A percentile compares a stretch with the other conserved stretches of the same genome.
Evolutionary conservation across 768 basidiomycete genomes (phyloP).

Genomic region (Auricularia cornea): DNA sequence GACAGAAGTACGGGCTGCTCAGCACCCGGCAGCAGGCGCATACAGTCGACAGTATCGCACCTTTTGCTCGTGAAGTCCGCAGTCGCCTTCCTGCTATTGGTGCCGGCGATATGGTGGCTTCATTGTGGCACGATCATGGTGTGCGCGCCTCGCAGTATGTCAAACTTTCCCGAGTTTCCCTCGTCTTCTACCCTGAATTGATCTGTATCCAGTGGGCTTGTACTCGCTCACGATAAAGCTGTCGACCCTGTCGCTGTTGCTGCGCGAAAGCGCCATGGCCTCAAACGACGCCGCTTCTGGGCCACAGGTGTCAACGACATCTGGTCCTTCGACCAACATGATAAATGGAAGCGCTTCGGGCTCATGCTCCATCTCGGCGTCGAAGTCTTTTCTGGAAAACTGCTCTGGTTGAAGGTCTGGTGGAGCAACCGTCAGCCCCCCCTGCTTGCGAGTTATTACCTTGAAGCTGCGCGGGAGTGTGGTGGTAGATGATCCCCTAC

Average conservation of each 20-base stretch:
- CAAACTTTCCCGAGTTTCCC: neutral
- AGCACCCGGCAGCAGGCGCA: neutral
- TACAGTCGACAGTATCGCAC: neutral
- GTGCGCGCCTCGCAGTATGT: neutral
- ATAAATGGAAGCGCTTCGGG: constrained; percentile 13
- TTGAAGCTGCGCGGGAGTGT: constrained; percentile 6
- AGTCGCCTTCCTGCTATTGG: neutral
- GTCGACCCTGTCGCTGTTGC: neutral
- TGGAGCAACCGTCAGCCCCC: constrained; percentile 15
- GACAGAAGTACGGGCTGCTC: neutral
- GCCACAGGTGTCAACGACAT: constrained; percentile 13
- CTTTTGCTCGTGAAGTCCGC: neutral
- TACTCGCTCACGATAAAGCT: neutral
- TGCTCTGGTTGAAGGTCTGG: constrained; percentile 15
- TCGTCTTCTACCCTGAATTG: neutral
- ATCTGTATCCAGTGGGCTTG: neutral
- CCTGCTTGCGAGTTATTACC: constrained; percentile 7
- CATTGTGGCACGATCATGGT: neutral
- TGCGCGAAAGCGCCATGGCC: constrained; percentile 9
- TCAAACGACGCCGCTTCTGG: constrained; percentile 18
- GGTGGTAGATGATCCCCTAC: constrained; percentile 5
- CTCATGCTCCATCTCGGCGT: constrained; percentile 11
- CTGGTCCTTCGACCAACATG: constrained; percentile 18
- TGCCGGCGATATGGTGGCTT: neutral
- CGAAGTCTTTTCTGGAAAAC: constrained; percentile 6